Conservation (phyloP, 345 rosid species). For the Dovyalis caffra region DNA sequence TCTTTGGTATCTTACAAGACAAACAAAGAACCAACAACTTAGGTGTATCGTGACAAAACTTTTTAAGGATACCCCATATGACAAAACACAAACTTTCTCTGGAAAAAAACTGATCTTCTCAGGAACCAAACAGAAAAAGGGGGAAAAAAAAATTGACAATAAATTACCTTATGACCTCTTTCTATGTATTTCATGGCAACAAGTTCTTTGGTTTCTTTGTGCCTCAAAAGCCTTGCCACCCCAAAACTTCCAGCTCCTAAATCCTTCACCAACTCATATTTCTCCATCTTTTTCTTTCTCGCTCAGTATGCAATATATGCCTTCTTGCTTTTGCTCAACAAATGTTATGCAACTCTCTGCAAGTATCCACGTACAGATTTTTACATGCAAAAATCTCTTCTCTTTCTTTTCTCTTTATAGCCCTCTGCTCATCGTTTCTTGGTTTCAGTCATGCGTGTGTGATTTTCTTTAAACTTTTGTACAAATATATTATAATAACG, state of each 20-base stretch:
- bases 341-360: background rate
- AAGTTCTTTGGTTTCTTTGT: conserved; percentile 80
- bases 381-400: background rate
- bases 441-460: background rate
- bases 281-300: conserved; percentile 48
- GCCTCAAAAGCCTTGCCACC: conserved; percentile 74
- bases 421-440: background rate
- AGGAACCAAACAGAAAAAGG: background rate
- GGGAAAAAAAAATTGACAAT: no score
- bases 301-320: background rate
- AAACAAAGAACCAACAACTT: background rate
- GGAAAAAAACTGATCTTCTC: background rate
- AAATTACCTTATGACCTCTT: conserved; percentile 76
- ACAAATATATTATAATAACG: no score
- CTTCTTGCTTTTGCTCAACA: background rate
- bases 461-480: background rate
- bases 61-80: background rate
- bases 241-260: conserved; percentile 90
- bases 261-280: conserved; percentile 75
- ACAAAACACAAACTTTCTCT: background rate
- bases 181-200: conserved; percentile 94
- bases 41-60: background rate
- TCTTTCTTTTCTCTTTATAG: no score
- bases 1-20: background rate
- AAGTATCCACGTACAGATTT: background rate